Percentiles rank a stretch among this genome's conserved stretches.
Conservation (phyloP, 805 yeast genomes). For the Zygotorulaspora chibaensis region DNA sequence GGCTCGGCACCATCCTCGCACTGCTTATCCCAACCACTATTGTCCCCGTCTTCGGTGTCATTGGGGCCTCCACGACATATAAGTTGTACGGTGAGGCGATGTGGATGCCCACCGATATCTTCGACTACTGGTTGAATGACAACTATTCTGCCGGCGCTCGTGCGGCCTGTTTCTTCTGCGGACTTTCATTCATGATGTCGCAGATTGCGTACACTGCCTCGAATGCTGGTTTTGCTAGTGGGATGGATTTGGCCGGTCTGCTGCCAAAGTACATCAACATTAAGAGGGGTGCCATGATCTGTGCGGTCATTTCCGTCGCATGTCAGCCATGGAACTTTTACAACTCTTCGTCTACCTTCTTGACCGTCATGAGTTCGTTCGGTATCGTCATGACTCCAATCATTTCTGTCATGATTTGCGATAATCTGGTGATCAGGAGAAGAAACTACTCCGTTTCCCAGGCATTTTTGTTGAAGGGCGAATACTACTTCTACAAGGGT, state of each 20-base stretch:
- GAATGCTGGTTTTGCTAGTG: conserved; percentile 41
- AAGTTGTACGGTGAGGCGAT: conserved; percentile 34
- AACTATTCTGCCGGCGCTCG: conserved; percentile 36
- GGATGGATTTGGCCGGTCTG: conserved; percentile 42
- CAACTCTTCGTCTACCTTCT: conserved; percentile 36
- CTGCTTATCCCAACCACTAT: conserved; percentile 38
- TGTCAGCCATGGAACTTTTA: conserved; percentile 40
- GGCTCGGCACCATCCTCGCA: conserved; percentile 35
- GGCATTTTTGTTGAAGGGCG: conserved; percentile 27
- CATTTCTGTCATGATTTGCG: conserved; percentile 39
- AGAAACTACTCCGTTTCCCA: conserved; percentile 35
- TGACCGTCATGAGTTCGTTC: conserved; percentile 39
- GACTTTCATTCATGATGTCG: conserved; percentile 36
- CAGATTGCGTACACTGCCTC: conserved; percentile 40
- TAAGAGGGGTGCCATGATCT: conserved; percentile 38
- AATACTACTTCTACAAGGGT: conserved; percentile 40
- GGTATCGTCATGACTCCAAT: conserved; percentile 39
- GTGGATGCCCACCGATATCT: conserved; percentile 40
- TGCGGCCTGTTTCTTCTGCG: conserved; percentile 41
- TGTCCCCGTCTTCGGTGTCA: conserved; percentile 42
- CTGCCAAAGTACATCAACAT: conserved; percentile 40
- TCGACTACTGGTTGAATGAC: conserved; percentile 27
- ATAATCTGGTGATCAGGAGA: conserved; percentile 39
- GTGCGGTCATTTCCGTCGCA: conserved; percentile 37
- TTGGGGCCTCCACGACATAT: conserved; percentile 40